phyloP scores from a whole-genome alignment of 2,329 filamentous ascomycete species.

The Alternaria ethzedia region DNA sequence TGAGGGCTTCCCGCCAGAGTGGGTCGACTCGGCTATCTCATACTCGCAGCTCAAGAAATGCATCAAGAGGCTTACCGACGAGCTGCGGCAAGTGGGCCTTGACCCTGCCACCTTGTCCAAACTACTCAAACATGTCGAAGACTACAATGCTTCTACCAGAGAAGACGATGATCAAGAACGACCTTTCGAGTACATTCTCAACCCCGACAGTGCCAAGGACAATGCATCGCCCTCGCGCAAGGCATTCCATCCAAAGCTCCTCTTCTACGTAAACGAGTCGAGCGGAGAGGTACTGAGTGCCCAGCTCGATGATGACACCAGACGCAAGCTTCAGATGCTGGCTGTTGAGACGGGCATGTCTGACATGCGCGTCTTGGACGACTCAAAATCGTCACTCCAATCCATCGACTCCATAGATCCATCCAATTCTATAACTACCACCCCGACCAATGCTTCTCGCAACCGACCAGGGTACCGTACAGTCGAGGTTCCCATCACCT shows the following conservation, averaged over 20 bases:
- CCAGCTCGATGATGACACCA: constrained; percentile 69
- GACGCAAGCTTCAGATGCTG: constrained; percentile 67
- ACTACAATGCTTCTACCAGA: constrained; percentile 39
- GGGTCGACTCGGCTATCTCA: constrained; percentile 77
- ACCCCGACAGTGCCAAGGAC: constrained; percentile 15
- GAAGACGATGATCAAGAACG: constrained; percentile 34
- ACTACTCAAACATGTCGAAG: constrained; percentile 60
- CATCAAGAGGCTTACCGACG: constrained; percentile 77
- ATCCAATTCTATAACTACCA: background rate
- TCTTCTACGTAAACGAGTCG: constrained; percentile 70
- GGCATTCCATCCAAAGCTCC: constrained; percentile 69
- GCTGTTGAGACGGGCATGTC: constrained; percentile 56
- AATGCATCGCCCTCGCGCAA: constrained; percentile 20
- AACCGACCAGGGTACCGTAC: constrained; percentile 44
- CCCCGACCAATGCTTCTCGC: background rate
- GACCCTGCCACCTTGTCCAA: constrained; percentile 72
- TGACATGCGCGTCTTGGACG: constrained; percentile 44
- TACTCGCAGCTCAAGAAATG: constrained; percentile 89
- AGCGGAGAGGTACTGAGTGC: constrained; percentile 74
- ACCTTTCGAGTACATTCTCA: constrained; percentile 48
- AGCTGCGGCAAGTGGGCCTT: constrained; percentile 74
- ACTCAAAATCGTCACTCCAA: constrained; percentile 23
- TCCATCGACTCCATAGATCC: constrained; percentile 1
- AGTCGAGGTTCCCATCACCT: constrained; percentile 78
- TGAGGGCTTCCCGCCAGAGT: constrained; percentile 76